Evolutionary conservation across 2,329 filamentous ascomycete species (phyloP).

Genomic region (Penicillium sumatraense): DNA sequence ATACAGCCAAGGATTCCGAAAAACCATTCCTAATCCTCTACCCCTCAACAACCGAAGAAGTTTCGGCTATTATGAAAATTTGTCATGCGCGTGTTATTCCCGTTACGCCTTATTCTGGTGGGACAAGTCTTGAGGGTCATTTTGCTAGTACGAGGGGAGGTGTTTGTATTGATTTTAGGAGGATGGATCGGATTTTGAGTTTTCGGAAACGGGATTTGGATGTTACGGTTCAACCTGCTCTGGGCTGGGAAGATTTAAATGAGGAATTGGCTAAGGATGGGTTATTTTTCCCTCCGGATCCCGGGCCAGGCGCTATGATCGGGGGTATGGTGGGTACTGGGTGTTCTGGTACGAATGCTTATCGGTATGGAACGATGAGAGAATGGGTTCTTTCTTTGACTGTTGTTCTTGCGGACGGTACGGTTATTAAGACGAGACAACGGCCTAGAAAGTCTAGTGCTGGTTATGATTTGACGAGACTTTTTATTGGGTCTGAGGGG

Average conservation of each 20-base stretch:
- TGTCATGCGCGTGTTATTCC: slow-evolving; percentile 82
- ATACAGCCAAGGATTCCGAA: slow-evolving; percentile 47
- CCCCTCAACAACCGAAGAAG: slow-evolving; percentile 78
- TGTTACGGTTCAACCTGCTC: slow-evolving; percentile 76
- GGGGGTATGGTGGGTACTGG: slow-evolving; percentile 67
- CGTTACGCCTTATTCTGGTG: slow-evolving; percentile 84
- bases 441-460: slow-evolving; percentile 87
- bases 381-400: slow-evolving; percentile 90
- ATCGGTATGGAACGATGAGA: slow-evolving; percentile 91
- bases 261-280: slow-evolving; percentile 73
- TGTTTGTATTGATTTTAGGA: slow-evolving; percentile 81
- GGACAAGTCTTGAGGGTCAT: slow-evolving; percentile 88
- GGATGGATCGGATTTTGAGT: slow-evolving; percentile 80
- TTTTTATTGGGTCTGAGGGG: slow-evolving; percentile 90
- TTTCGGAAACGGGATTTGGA: slow-evolving; percentile 80
- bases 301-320: slow-evolving; percentile 89
- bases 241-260: slow-evolving; percentile 87
- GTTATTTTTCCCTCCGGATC: slow-evolving; percentile 90
- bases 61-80: slow-evolving; percentile 87
- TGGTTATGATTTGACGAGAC: slow-evolving; percentile 86
- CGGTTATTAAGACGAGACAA: slow-evolving; percentile 85
- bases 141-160: slow-evolving; percentile 82
- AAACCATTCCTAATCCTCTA: slow-evolving; percentile 69
- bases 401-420: slow-evolving; percentile 87
- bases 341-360: slow-evolving; percentile 79